Base-by-base conservation (phyloP, 768 basidiomycete species). In the Solioccasus polychromus region DNA sequence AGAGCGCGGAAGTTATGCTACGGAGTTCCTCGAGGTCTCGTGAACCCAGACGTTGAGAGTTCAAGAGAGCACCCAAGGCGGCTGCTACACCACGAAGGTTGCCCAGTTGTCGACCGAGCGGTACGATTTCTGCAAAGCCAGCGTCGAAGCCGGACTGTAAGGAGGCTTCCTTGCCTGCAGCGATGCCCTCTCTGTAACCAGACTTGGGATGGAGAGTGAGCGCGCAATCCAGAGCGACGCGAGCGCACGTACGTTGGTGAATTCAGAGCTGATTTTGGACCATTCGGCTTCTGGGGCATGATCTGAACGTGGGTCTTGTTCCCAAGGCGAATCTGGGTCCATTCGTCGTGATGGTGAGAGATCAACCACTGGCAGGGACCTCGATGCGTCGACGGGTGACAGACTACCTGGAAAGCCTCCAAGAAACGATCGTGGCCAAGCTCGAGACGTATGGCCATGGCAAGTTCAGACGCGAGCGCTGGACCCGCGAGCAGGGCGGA, bases 131-230 rank as follows among this genome's bases (percentile, higher is more conserved):
- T 1, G 83, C 82, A 58, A 91, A 97, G 2, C 90, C 92, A 3
- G 74, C 70, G 65, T 99, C 91, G 58, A 99, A 98, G 1, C 95
- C 95, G 51, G 82, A 72, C 58, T 99, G 95, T 2, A 97, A 74
- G 3, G 83, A 83, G 0, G 78, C 73, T 62, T 94, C 87, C 63
- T 97, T 98, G 3, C 95, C 95, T 4, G 85, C 82, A 0, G 84
- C 88, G 56, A 98, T 95, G 6, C 95, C 95, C 68, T 97, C 94
- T n/a, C 95, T 82, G 60, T 97, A 97, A 2, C 95, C 95, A 15
- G 82, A 82, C 95, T 96, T n/a, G 37, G 8, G 37, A 42, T 28
- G 9, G 31, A 14, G 37, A 25, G 32, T 48, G 42, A 52, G 23
- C 28, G 19, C 3, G 35, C 19, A 36, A 39, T 18, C 9, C 11